These are phyloP conservation scores for Sophora flavescens DNA, from an alignment of 306 rosid genomes.

Conservation along the genomic window DNA sequence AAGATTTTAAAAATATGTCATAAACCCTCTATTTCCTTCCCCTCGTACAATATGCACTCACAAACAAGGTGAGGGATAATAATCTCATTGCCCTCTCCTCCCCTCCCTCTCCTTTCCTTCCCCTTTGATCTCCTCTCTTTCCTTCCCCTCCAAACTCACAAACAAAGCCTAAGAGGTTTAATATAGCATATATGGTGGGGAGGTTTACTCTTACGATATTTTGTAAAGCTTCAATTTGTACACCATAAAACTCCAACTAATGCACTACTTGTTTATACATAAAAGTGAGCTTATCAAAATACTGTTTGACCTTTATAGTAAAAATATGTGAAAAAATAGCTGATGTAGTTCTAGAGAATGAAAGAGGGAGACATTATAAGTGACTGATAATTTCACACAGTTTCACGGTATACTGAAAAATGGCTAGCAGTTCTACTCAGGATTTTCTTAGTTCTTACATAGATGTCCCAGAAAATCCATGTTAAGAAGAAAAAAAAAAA, in stretches of 20 bases:
- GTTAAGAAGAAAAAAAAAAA: neutral
- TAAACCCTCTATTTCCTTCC: no score
- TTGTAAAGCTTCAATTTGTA: neutral
- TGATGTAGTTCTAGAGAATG: neutral
- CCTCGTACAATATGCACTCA: no score
- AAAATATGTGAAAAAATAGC: neutral
- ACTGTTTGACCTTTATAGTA: slow-evolving; percentile 1
- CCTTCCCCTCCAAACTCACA: no score
- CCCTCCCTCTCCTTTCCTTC: no score
- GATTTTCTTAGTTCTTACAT: neutral
- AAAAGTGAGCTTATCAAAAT: slow-evolving; percentile 19
- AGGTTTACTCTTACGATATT: slow-evolving; percentile 19
- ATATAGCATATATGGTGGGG: neutral
- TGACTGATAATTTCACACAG: neutral
- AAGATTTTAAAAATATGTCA: no score
- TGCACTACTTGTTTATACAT: neutral
- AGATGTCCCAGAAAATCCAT: neutral
- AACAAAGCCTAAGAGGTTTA: no score
- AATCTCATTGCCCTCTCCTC: no score
- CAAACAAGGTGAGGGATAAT: no score
- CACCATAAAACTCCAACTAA: slow-evolving; percentile 14
- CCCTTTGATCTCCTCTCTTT: no score
- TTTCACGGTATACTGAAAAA: neutral
- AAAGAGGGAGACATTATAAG: neutral
- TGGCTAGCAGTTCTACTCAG: neutral